A percentile compares a stretch with the other conserved stretches of the same genome.
Conservation (phyloP, 2,329 filamentous ascomycete genomes). For the Phialophora macrospora region DNA sequence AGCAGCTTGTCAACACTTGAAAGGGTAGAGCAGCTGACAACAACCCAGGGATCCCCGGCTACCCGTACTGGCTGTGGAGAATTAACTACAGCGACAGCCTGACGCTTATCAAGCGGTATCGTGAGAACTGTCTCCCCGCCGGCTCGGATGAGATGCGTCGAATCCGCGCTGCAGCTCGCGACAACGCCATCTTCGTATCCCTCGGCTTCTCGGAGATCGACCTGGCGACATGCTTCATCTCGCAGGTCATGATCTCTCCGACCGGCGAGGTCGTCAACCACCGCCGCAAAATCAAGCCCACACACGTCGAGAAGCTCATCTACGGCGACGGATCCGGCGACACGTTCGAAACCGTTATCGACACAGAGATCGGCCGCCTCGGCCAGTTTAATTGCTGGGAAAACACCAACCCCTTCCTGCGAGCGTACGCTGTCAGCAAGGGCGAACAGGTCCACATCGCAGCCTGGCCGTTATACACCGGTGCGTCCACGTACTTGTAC, state of each 20-base stretch:
- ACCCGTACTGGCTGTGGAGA: conserved; percentile 1
- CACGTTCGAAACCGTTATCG: background rate
- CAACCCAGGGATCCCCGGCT: background rate
- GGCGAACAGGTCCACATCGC: conserved; percentile 46
- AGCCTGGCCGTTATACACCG: conserved; percentile 50
- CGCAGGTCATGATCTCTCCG: conserved; percentile 3
- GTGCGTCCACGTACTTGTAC: background rate
- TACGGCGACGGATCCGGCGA: conserved; percentile 3
- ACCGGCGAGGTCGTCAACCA: background rate
- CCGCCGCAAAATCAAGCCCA: conserved; percentile 9
- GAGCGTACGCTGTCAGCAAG: background rate
- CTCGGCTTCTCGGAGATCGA: background rate
- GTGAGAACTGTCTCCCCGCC: conserved; percentile 4
- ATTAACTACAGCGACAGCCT: background rate
- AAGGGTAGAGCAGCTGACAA: background rate
- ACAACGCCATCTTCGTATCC: background rate
- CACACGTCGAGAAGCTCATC: conserved; percentile 4
- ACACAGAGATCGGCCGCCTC: conserved; percentile 7
- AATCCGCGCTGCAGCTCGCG: background rate
- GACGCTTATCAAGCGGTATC: background rate
- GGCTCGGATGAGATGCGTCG: background rate
- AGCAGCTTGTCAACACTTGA: background rate
- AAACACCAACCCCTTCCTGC: conserved; percentile 1
- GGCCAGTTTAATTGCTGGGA: conserved; percentile 8
- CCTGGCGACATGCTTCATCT: background rate